Evolutionary conservation across 805 yeast species (phyloP), one percentile per base, ranked within the genome.

Genomic region (Scheffersomyces stipitis): DNA sequence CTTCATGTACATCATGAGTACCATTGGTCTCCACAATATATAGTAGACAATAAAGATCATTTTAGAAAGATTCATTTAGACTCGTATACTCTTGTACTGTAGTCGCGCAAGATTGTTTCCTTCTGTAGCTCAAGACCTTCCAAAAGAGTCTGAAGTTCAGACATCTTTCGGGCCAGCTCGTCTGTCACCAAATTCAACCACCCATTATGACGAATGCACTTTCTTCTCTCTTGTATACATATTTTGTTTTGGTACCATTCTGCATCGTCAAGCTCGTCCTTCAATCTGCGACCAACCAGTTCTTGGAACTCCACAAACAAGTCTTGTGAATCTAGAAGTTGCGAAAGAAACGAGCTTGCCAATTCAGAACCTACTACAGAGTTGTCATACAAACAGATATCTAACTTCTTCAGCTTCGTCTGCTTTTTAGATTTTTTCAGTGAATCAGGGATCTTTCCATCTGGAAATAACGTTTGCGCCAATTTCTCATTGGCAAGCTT

Each of bases 151-250:
- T 64, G 64, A 20, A 75, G 57, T 31, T 66, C 67, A 31, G 60
- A 65, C 32, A 51, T 41, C 15, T 42, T 37, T 33, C 52, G 63
- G 36, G 52, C 40, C 12, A 62, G 33, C 33, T 62, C 64, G 42
- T 69, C 75, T 18, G 51, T 49, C 5, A 58, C 39, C 30, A 69
- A 53, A 36, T 57, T 62, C 53, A 62, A 60, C 80, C 81, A 76
- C 1, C 76, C 74, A 32, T 60, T 65, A 44, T 81, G 88, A 31
- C 74, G 71, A 3, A 52, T 51, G 52, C 88, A 81, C 45, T 77
- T 80, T 36, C 72, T 66, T 41, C 73, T 73, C 33, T 81, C 86
- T 7, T 62, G 54, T 5, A 78, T 50, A 47, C 87, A 81, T 1
- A 75, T 33, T 6, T 40, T 17, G 18, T 46, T 46, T 4, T 44